phyloP scores from a whole-genome alignment of 1,284 basidiomycete genomes.

The Ustilago esculenta region DNA sequence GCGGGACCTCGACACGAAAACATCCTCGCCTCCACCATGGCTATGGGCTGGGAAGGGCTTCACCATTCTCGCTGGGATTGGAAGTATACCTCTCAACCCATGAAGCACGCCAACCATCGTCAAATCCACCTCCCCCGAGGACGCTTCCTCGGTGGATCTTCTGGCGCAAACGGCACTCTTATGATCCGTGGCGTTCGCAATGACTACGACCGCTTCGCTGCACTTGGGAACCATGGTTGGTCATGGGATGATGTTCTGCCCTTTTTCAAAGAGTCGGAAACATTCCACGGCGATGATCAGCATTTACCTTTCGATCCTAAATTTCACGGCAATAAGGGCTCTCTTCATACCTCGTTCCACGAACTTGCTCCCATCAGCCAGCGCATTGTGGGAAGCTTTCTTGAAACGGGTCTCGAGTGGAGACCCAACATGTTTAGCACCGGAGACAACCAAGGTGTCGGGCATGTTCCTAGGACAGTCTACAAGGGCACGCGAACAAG shows the following conservation, averaged over 20 bases:
- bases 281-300: too few relatives aligned
- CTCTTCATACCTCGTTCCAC: slow-evolving; percentile 20
- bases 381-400: slow-evolving; percentile 18
- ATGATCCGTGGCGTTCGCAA: too few relatives aligned
- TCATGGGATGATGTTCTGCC: too few relatives aligned
- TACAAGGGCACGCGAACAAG: slow-evolving; percentile 29
- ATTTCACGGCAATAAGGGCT: slow-evolving; percentile 7
- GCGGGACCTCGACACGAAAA: slow-evolving; percentile 28
- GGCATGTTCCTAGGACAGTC: slow-evolving; percentile 22
- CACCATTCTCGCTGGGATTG: too few relatives aligned
- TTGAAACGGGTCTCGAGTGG: slow-evolving; percentile 16
- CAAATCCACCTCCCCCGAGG: slow-evolving; percentile 60
- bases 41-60: too few relatives aligned
- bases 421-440: slow-evolving; percentile 22
- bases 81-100: slow-evolving; percentile 20
- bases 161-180: too few relatives aligned
- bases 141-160: slow-evolving; percentile 60
- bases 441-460: slow-evolving; percentile 13
- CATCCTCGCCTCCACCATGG: slow-evolving; percentile 7
- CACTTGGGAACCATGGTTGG: too few relatives aligned
- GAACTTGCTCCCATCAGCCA: slow-evolving; percentile 13
- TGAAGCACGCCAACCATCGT: slow-evolving; percentile 17
- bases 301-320: slow-evolving; percentile 7
- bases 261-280: too few relatives aligned
- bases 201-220: too few relatives aligned